Base-by-base conservation (phyloP, 1,284 basidiomycete genomes). In the Marasmius fiardii region DNA sequence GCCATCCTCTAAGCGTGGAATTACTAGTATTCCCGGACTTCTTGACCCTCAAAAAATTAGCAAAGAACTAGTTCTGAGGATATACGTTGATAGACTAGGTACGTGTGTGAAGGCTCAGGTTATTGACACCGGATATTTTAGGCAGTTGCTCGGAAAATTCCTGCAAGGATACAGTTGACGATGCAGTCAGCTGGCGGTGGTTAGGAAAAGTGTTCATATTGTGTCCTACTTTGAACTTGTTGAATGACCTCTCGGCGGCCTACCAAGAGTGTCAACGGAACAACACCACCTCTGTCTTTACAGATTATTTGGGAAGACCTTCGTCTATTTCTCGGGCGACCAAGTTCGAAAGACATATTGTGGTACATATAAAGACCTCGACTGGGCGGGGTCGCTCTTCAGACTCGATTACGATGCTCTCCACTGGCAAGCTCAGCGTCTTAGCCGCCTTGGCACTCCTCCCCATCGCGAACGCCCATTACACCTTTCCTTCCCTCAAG, bases 281-380 rank as follows among this genome's bases (percentile, higher is more conserved):
- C 10, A 31, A 31, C 10, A 4, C 4, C 10, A 31, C 28, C 28
- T 31, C 28, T 31, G 28, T 31, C 28, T 31, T 31, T 31, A 31
- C 28, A 31, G 28, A 31, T 4, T 10, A 10, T 4, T 31, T 26
- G 51, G 59, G 54, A 24, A 51, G 55, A 58, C 54, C 49, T 26
- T 60, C 59, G 59, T 58, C 35, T 58, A 56, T 58, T 56, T 52
- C 48, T 60, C 59, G 59, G 57, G 33, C 37, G 45, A 3, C 12
- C 20, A 34, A 43, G 8, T 43, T 16, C 18, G 47, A 31, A 8
- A n/a, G n/a, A n/a, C n/a, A n/a, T n/a, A n/a, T 4, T 12, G 6
- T n/a, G 47, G n/a, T 12, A 20, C 28, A n/a, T 11, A 34, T 26
- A 35, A 11, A 21, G 3, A 24, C 12, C 23, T 14, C 26, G 7